Conservation (phyloP, 352 stramenopile genomes). For the Blastocystis sp. region DNA sequence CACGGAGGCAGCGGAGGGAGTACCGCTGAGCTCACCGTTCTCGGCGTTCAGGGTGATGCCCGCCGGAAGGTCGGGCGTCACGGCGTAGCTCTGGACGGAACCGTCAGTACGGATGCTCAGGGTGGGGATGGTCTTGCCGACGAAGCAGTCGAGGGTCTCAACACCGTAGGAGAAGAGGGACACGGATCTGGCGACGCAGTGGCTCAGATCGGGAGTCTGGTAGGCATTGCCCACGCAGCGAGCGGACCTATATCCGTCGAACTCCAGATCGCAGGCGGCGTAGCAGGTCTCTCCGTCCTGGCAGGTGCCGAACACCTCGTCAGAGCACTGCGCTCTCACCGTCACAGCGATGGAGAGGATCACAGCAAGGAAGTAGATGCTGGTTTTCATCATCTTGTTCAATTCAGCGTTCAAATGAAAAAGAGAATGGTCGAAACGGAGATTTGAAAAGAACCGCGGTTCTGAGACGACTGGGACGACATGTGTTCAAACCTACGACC, state of each 20-base stretch:
- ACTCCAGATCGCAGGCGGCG: constrained; percentile 5
- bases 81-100: background rate
- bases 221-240: background rate
- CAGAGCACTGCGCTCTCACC: background rate
- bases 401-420: too few relatives aligned
- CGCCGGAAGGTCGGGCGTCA: constrained; percentile 6
- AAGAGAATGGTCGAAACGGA: too few relatives aligned
- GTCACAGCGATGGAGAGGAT: too few relatives aligned
- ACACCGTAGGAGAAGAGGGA: constrained; percentile 23
- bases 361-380: too few relatives aligned
- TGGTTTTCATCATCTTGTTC: too few relatives aligned
- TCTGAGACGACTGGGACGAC: too few relatives aligned
- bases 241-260: constrained; percentile 36
- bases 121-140: background rate
- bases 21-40: constrained; percentile 45
- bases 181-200: background rate
- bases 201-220: background rate
- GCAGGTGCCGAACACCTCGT: constrained; percentile 15
- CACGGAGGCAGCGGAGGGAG: background rate
- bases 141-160: background rate
- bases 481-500: too few relatives aligned
- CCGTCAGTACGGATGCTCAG: background rate
- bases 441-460: too few relatives aligned
- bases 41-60: background rate
- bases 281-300: constrained; percentile 26